Evolutionary conservation across 2,329 filamentous ascomycete genomes (phyloP).

Genomic region (Ophiostoma himal-ulmi): DNA sequence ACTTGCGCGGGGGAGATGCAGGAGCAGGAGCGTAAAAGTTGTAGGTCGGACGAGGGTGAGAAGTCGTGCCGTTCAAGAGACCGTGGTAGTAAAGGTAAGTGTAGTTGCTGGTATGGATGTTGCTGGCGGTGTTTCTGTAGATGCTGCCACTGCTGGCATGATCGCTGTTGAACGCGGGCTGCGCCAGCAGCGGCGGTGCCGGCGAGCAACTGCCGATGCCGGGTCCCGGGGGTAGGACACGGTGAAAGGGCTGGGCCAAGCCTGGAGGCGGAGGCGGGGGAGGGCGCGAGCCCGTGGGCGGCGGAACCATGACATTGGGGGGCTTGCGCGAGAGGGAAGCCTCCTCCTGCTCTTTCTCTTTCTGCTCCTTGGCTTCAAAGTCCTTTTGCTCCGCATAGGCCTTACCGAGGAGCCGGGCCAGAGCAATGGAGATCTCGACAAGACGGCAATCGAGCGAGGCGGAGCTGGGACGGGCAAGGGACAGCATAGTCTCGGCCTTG

Average conservation of each 20-base stretch:
- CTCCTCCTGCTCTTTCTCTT: not conserved
- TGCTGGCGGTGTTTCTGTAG: not conserved
- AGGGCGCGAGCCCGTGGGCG: not conserved
- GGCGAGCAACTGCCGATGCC: not conserved
- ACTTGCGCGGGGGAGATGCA: not conserved
- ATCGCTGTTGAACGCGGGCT: not conserved
- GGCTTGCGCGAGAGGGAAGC: not conserved
- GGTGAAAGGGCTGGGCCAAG: not conserved
- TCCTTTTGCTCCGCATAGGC: not conserved
- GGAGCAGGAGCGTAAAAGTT: not conserved
- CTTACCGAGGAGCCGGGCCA: constrained; percentile 4
- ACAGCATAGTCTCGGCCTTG: constrained; percentile 18
- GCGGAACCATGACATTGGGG: not conserved
- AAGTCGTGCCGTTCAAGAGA: not conserved
- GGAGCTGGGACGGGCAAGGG: constrained; percentile 5
- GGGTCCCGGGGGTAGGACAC: not conserved
- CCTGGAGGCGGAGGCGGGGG: not conserved
- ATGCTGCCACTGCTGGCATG: not conserved
- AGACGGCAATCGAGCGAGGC: constrained; percentile 21
- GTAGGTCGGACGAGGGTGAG: not conserved
- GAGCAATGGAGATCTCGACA: constrained; percentile 22
- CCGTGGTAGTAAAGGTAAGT: not conserved
- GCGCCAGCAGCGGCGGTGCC: not conserved
- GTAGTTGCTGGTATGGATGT: not conserved
- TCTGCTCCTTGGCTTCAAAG: not conserved